phyloP scores from a whole-genome alignment of 495 filamentous ascomycete species.

The Penicillium daleae region DNA sequence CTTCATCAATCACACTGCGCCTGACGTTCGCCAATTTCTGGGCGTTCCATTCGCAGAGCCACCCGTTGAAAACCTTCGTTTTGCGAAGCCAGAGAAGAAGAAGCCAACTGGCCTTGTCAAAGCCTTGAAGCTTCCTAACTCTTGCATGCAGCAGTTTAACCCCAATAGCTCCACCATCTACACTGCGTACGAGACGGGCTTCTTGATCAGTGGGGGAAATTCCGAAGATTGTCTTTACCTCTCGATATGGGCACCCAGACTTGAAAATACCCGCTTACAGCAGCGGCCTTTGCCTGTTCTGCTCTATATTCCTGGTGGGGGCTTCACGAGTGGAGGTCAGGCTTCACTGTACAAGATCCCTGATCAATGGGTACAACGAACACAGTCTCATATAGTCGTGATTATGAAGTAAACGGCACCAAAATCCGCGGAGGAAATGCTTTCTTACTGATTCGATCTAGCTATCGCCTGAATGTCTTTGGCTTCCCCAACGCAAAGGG shows the following conservation, averaged over 20 bases:
- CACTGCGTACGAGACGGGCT: slow-evolving; percentile 11
- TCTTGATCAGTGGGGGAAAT: slow-evolving; percentile 9
- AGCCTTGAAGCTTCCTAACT: slow-evolving; percentile 14
- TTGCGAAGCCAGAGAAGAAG: slow-evolving; percentile 18
- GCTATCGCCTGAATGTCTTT: slow-evolving; percentile 21
- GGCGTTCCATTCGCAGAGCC: slow-evolving; percentile 39
- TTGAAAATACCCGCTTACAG: neutral
- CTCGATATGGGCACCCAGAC: slow-evolving; percentile 33
- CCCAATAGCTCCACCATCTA: slow-evolving; percentile 15
- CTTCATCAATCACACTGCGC: slow-evolving; percentile 32
- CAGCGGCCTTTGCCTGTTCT: slow-evolving; percentile 16
- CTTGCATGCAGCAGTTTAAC: slow-evolving; percentile 22
- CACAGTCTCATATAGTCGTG: slow-evolving; percentile 20
- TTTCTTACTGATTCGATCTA: neutral
- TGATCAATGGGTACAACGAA: slow-evolving; percentile 17
- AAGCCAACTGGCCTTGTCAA: neutral
- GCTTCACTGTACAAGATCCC: slow-evolving; percentile 17
- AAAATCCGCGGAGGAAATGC: neutral
- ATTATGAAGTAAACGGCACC: slow-evolving; percentile 12
- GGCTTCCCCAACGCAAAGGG: slow-evolving; percentile 20
- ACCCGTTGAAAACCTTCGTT: slow-evolving; percentile 21
- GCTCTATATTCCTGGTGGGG: slow-evolving; percentile 17
- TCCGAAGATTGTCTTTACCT: slow-evolving; percentile 42
- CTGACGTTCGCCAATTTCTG: slow-evolving; percentile 36
- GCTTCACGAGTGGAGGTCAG: slow-evolving; percentile 14